These are phyloP conservation scores for Achaetomium macrosporum DNA, from an alignment of 2,329 filamentous ascomycete genomes.

Conservation along the genomic window DNA sequence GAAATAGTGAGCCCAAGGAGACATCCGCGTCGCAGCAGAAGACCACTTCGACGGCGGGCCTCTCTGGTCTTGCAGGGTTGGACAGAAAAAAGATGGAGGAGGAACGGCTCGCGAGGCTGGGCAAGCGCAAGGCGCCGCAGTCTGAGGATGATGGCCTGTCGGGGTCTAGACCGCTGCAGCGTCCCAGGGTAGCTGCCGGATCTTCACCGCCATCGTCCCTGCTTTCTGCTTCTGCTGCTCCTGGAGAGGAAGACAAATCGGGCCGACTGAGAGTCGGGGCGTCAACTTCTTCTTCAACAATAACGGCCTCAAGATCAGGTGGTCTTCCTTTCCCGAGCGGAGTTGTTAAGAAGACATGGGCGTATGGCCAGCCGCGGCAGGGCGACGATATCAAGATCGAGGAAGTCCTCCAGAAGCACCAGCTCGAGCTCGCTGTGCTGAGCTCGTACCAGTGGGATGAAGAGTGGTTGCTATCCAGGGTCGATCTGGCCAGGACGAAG, in stretches of 20 bases:
- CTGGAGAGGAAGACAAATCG: not conserved
- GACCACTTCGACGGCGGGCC: conserved; percentile 12
- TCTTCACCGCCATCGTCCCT: no score
- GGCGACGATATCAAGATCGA: conserved; percentile 79
- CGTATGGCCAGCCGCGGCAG: conserved; percentile 52
- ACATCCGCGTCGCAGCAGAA: not conserved
- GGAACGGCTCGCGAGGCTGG: conserved; percentile 66
- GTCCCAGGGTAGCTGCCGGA: conserved; percentile 1
- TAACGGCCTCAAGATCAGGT: not conserved
- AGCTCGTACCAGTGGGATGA: conserved; percentile 86
- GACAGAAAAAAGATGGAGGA: conserved; percentile 81
- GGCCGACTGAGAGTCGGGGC: not conserved
- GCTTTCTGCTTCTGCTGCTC: not conserved
- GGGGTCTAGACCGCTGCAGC: conserved; percentile 12
- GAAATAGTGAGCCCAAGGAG: not conserved
- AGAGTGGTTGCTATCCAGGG: conserved; percentile 69
- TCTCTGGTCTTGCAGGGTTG: conserved; percentile 45
- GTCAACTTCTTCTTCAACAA: not conserved
- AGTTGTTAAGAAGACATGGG: conserved; percentile 76
- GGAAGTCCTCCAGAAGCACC: conserved; percentile 70
- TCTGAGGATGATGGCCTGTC: not conserved
- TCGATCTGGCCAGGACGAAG: conserved; percentile 55
- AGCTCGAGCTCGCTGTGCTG: conserved; percentile 70
- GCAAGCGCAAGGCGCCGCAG: conserved; percentile 43
- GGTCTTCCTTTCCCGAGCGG: conserved; percentile 50